Base-by-base conservation (phyloP, 768 basidiomycete species). In the Termitomyces sp. region DNA sequence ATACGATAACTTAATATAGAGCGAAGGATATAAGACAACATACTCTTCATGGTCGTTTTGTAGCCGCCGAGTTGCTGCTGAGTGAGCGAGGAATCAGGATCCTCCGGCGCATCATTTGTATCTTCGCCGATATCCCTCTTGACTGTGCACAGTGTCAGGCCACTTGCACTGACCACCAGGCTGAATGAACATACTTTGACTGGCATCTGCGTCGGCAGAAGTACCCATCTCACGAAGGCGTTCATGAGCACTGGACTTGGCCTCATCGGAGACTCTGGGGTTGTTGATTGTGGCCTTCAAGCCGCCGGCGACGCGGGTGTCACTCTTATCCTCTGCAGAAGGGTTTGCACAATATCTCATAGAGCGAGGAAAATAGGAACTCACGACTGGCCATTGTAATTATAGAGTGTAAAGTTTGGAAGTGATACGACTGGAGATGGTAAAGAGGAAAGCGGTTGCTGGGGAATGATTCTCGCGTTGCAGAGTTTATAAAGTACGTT, bases 231-330 rank as follows among this genome's bases (percentile, higher is more conserved):
- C 63, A 18, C 79, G 72, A n/a, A 87, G 75, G 12, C 74, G 72
- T 48, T 79, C 70, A 10, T 64, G 64, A 7, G 84, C 86, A 18
- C 75, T 73, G 47, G 73, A 69, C 66, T 84, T 84, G 0, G 84
- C 85, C 60, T 80, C 79, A 0, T 75, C 72, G 4, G 82, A 84
- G 47, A 85, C 81, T 54, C 80, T 75, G 12, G 83, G 84, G 68
- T 88, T 87, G 64, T 78, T 70, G 2, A 84, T 73, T 9, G 85
- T 73, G 10, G 85, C 84, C 66, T 84, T 85, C 61, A 83, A 72
- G 43, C 86, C 85, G 5, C 78, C 82, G 40, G 77, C 65, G 36
- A 70, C 68, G 47, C 38, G 38, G 13, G 52, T 53, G 18, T 9
- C 5, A 5, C n/a, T 49, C 18, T 32, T 33, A 18, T 52, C 51